Base-by-base conservation (phyloP, 225 moss, liverwort and hornwort species). In the Neckera pumila region DNA sequence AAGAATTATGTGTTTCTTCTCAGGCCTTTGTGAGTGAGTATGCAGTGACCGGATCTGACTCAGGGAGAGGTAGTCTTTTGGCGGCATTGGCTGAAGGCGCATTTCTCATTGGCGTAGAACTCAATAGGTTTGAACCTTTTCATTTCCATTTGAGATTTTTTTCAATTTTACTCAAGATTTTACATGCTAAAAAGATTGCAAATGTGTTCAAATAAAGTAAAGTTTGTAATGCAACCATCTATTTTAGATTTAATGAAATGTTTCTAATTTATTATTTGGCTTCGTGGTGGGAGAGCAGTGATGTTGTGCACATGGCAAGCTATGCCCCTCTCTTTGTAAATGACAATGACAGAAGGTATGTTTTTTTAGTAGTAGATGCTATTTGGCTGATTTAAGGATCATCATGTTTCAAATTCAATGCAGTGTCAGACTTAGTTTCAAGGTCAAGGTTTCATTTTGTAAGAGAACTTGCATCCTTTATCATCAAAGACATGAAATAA, bases 1-100 rank as follows among this genome's bases (percentile, higher is more conserved):
- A 9, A 9, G 31, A 47, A 67, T 28, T 4, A 14, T 78, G 10
- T 54, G 38, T 78, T 6, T 73, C 34, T 69, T 47, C 40, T 51
- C 85, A 98, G 98, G 98, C 95, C 36, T 99, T 99, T 89, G 97
- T 99, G 14, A 99, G 98, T 89, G 97, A 99, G 88, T 99, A 97
- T 26, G 98, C 98, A 36, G 98, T 99, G 47, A 93, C 93, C 14
- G 96, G 94, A 54, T 7, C 56, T 6, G 96, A 97, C 57, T 94
- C 97, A 33, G 98, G 98, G 80, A 93, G 66, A 80, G 98, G 98
- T 43, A 96, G 91, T 89, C 51, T 99, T 9, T 80, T 96, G 59
- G 97, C 98, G n/a, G 94, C 94, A 28, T 86, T 99, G 81, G 98
- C 97, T 12, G 98, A 99, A 95, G 96, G 89, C 71, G 96, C 97